Conservation (phyloP, 352 stramenopile species). For the Pythium aristosporum region DNA sequence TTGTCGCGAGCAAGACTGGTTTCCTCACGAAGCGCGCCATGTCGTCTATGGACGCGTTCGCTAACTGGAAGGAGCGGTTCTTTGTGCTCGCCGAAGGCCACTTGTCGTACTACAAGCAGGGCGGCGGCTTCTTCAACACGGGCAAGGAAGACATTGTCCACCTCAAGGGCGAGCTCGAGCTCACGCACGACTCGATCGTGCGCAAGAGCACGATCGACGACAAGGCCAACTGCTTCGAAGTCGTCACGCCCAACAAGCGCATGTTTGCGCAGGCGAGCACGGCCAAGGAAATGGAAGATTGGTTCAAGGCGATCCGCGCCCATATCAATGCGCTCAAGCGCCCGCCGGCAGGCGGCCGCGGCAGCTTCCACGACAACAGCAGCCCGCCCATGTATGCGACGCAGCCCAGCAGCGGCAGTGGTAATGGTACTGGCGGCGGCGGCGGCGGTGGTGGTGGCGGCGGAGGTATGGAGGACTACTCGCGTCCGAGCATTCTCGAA, state of each 20-base stretch:
- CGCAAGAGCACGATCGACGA: slow-evolving; percentile 85
- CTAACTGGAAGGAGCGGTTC: slow-evolving; percentile 88
- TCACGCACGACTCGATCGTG: slow-evolving; percentile 78
- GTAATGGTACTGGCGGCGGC: slow-evolving; percentile 1
- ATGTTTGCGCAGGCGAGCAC: slow-evolving; percentile 86
- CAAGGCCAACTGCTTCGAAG: slow-evolving; percentile 87
- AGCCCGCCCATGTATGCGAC: slow-evolving; percentile 27
- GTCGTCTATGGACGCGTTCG: slow-evolving; percentile 86
- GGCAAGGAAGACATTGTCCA: slow-evolving; percentile 87
- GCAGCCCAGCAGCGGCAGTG: slow-evolving; percentile 20
- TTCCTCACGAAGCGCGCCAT: slow-evolving; percentile 87
- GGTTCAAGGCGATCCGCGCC: slow-evolving; percentile 80
- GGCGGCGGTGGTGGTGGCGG: background rate
- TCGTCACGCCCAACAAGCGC: slow-evolving; percentile 78
- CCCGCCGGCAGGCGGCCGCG: slow-evolving; percentile 38
- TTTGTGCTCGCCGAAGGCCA: slow-evolving; percentile 84
- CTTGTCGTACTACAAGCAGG: slow-evolving; percentile 87
- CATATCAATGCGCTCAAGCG: slow-evolving; percentile 80
- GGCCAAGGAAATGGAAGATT: slow-evolving; percentile 83
- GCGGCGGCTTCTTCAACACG: slow-evolving; percentile 82
- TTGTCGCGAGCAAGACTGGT: slow-evolving; percentile 81
- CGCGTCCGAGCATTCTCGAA: slow-evolving; percentile 76
- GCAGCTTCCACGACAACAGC: slow-evolving; percentile 62
- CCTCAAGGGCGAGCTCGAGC: slow-evolving; percentile 78
- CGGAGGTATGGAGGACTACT: slow-evolving; percentile 63